Evolutionary conservation across 1,139 yeast species (phyloP), one percentile per base, ranked within the genome.

Genomic region (Suhomyces terraborum): DNA sequence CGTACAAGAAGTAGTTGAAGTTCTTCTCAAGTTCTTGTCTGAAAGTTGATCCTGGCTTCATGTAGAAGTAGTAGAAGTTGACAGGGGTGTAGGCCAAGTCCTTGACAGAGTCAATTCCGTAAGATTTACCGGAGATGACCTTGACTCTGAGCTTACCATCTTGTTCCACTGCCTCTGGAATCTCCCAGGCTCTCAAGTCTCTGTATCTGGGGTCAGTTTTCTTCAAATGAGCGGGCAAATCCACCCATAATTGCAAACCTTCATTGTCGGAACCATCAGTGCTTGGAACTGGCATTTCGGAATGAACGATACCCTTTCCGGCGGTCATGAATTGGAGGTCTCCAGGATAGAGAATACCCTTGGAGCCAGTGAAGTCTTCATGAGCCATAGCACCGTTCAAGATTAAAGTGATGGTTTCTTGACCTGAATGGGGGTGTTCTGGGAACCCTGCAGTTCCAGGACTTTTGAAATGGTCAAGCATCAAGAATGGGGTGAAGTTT

Each of bases 261-360:
- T 69, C 76, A 27, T 82, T 80, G 1, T 77, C 67, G 16, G 72
- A 59, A 18, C 84, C 85, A 49, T 79, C 80, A 7, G 72, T 71
- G 50, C 73, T 73, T 30, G 73, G 71, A 24, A 85, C 79, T n/a
- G 96, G 96, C 80, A 87, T 85, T 56, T 87, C 95, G 5, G 89
- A 79, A 56, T 88, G 96, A 28, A 87, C 88, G 33, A 88, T 80
- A 41, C 96, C 97, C 51, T 75, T 79, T 42, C 97, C 96, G 7
- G 96, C 96, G 43, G 96, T 89, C 95, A 89, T 89, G 60, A 89
- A 88, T 66, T 89, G 97, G 52, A 89, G 69, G 59, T 89, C 97
- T 38, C 96, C 97, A 17, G 89, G 82, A 45, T 80, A 77, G 42
- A 89, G 68, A 16, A 88, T 73, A 41, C 96, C 96, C 43, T 78